These are phyloP conservation scores for Sphaerosporella brunnea DNA, from an alignment of 495 filamentous ascomycete species.

Conservation along the genomic window DNA sequence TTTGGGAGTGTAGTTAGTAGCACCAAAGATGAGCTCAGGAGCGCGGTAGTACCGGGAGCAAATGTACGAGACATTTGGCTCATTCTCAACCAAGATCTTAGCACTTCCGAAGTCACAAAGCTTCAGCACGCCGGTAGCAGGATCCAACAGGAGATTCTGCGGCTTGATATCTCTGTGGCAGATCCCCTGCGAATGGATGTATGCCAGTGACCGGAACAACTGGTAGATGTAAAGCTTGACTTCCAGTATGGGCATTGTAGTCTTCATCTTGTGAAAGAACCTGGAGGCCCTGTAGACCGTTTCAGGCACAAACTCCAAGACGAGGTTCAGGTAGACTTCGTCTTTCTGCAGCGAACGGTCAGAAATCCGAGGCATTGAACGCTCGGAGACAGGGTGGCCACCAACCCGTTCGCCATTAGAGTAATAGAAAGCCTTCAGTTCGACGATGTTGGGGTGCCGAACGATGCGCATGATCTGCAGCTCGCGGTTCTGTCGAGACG, in stretches of 20 bases:
- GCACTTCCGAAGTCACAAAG: constrained; percentile 98
- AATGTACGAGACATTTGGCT: constrained; percentile 99
- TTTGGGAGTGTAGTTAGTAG: constrained; percentile 98
- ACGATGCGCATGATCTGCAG: constrained; percentile 99
- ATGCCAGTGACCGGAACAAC: constrained; percentile 91
- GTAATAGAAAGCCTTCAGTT: constrained; percentile 98
- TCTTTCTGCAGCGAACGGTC: constrained; percentile 51
- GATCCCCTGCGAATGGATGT: constrained; percentile 98
- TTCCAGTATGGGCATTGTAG: constrained; percentile 95
- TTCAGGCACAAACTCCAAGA: constrained; percentile 95
- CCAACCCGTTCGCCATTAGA: constrained; percentile 93
- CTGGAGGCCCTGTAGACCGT: constrained; percentile 96
- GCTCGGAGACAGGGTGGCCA: constrained; percentile 11
- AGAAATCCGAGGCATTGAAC: neutral
- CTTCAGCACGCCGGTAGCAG: constrained; percentile 77
- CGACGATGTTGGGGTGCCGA: constrained; percentile 94
- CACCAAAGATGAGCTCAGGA: constrained; percentile 95
- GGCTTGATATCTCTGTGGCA: constrained; percentile 99
- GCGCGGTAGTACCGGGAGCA: constrained; percentile 98
- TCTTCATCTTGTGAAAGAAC: constrained; percentile 99
- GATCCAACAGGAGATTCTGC: constrained; percentile 89
- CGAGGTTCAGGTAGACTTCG: constrained; percentile 96
- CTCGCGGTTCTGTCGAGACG: constrained; percentile 71
- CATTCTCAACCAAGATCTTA: constrained; percentile 96
- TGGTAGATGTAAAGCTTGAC: constrained; percentile 99